phyloP scores from a whole-genome alignment of 495 filamentous ascomycete genomes.

The Friedmanniomyces simplex region DNA sequence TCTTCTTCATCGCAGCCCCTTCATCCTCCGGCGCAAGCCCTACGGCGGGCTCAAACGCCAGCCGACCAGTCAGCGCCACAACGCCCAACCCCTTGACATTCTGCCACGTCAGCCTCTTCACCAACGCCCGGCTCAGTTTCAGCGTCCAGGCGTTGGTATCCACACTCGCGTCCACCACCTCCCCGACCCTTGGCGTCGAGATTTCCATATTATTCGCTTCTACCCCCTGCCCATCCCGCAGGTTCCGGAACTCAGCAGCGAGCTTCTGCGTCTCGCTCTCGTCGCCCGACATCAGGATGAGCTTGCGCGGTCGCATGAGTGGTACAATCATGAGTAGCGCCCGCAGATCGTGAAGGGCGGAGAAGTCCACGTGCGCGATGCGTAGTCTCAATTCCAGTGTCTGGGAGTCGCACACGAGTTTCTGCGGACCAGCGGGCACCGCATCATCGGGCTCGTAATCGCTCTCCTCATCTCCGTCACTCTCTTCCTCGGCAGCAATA shows the following conservation, averaged over 20 bases:
- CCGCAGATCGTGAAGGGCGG: slow-evolving; percentile 83
- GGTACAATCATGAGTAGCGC: slow-evolving; percentile 91
- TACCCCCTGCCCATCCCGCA: slow-evolving; percentile 44
- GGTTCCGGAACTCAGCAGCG: slow-evolving; percentile 68
- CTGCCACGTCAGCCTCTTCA: slow-evolving; percentile 85
- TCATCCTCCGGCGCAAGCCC: background rate
- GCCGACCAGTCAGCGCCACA: slow-evolving; percentile 68
- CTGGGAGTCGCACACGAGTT: slow-evolving; percentile 51
- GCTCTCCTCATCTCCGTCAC: slow-evolving; percentile 42
- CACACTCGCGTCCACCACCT: slow-evolving; percentile 75
- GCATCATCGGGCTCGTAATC: slow-evolving; percentile 43
- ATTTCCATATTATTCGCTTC: slow-evolving; percentile 34
- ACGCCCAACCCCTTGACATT: slow-evolving; percentile 78
- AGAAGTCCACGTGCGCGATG: slow-evolving; percentile 82
- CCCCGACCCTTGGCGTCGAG: slow-evolving; percentile 65
- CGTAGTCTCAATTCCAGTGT: slow-evolving; percentile 56
- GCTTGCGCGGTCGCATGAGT: slow-evolving; percentile 82
- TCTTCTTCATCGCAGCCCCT: slow-evolving; percentile 45
- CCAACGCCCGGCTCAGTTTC: slow-evolving; percentile 71
- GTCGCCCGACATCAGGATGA: slow-evolving; percentile 77
- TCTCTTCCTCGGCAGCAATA: slow-evolving; percentile 35
- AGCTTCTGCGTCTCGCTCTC: slow-evolving; percentile 64
- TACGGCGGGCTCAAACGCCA: slow-evolving; percentile 32
- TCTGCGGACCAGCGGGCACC: slow-evolving; percentile 55
- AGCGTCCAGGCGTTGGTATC: slow-evolving; percentile 97